These are phyloP conservation scores for Aureobasidium leucospermi DNA, from an alignment of 2,329 filamentous ascomycete genomes.

Conservation along the genomic window DNA sequence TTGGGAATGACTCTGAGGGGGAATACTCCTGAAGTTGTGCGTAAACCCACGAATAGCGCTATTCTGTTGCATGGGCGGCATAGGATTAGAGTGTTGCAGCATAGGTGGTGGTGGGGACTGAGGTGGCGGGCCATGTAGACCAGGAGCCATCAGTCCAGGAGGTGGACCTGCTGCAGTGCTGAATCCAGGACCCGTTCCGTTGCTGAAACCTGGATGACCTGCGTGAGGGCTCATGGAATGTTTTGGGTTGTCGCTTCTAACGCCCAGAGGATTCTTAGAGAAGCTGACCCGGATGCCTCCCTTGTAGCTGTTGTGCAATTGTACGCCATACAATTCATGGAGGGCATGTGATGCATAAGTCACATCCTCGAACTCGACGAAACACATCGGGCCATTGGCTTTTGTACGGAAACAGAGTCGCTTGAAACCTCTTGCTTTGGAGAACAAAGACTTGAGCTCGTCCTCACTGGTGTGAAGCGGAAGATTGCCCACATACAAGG, in stretches of 20 bases:
- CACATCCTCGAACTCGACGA: conserved; percentile 94
- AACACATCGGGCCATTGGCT: conserved; percentile 95
- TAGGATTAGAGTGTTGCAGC: no score
- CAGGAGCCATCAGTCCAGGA: conserved; percentile 67
- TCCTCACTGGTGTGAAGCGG: conserved; percentile 90
- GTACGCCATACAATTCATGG: conserved; percentile 79
- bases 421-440: conserved; percentile 90
- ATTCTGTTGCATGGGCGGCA: neutral
- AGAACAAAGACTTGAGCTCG: conserved; percentile 89
- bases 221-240: neutral
- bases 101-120: neutral
- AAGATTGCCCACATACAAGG: conserved; percentile 93
- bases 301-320: conserved; percentile 84
- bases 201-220: conserved; percentile 55
- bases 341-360: conserved; percentile 87
- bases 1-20: neutral
- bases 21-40: neutral
- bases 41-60: neutral
- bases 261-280: conserved; percentile 92
- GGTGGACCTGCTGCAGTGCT: conserved; percentile 55
- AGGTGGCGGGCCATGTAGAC: conserved; percentile 33
- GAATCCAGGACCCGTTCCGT: conserved; percentile 52
- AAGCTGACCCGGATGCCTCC: conserved; percentile 93
- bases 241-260: conserved; percentile 55
- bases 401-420: conserved; percentile 91